Evolutionary conservation across 805 yeast species (phyloP), one percentile per base, ranked within the genome.

Genomic region (Wickerhamiella sorbophila): DNA sequence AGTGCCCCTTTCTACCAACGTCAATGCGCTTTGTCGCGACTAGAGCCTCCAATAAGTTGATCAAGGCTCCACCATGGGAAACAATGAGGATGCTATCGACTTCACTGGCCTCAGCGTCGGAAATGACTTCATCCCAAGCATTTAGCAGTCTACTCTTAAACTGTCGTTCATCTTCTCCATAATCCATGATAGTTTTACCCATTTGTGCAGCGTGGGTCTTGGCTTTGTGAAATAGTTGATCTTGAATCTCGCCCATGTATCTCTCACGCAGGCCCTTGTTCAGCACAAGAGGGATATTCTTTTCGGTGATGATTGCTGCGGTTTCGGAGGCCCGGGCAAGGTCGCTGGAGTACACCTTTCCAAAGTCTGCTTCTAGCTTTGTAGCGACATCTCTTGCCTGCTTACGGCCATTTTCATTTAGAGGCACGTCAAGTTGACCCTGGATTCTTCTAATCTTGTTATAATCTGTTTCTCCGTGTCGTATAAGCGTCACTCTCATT

Each of bases 391-490:
- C 40, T 9, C 29, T 20, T 3, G 57, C 57, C 42, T 52, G 57
- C 17, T 37, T 44, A 19, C 31, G 42, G 14, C 55, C 57, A 2
- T 40, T 42, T 2, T 42, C 47, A 32, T 53, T 52, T 17, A 53
- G 42, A 4, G 41, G 43, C 5, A 46, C 46, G 29, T 53, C 54
- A 1, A 20, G 17, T 29, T 49, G 51, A 15, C 57, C 57, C 38
- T 53, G 57, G 14, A 52, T 41, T 2, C 51, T 32, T 17, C 44
- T 24, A 41, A 44, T 49, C n/a, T 29, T 38, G 34, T 53, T 53
- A 24, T 41, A 39, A 21, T 43, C 46, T 1, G 57, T 53, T 31
- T 53, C 55, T 32, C 57, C 57, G 31, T 53, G 57, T 12, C 57
- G 36, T 5, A 53, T 21, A 1, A 52, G 22, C 3, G 45, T 26